Evolutionary conservation across 495 filamentous ascomycete species (phyloP).

Genomic region (Trypethelium eluteriae): DNA sequence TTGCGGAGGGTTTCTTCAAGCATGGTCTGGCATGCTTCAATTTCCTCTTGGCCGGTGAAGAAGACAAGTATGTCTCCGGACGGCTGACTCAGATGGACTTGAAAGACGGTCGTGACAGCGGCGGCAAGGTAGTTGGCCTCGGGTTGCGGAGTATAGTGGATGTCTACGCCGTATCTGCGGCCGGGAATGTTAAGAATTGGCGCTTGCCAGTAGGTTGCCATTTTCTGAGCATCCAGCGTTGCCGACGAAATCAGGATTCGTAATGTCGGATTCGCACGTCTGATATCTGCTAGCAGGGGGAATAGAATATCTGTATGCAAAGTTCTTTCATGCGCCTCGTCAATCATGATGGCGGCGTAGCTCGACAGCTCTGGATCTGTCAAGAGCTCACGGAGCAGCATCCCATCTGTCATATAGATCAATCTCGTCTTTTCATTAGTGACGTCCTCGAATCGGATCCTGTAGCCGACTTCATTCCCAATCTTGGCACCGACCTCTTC

Average conservation of each 20-base stretch:
- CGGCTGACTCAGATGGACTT: slow-evolving; percentile 86
- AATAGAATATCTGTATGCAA: slow-evolving; percentile 87
- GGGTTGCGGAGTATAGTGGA: slow-evolving; percentile 85
- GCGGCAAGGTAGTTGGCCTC: slow-evolving; percentile 93
- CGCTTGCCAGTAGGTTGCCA: slow-evolving; percentile 83
- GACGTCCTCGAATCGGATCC: slow-evolving; percentile 90
- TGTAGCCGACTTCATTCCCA: slow-evolving; percentile 90
- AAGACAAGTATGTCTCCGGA: slow-evolving; percentile 87
- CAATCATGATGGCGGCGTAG: slow-evolving; percentile 93
- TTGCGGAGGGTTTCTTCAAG: slow-evolving; percentile 70
- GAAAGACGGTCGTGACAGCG: slow-evolving; percentile 86
- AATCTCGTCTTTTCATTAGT: slow-evolving; percentile 88
- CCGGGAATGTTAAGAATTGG: slow-evolving; percentile 97
- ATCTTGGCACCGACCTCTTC: slow-evolving; percentile 90
- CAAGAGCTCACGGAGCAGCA: slow-evolving; percentile 86
- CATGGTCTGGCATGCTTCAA: slow-evolving; percentile 69
- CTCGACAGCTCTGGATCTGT: slow-evolving; percentile 76
- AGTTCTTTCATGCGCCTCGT: slow-evolving; percentile 94
- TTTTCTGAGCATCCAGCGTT: slow-evolving; percentile 92
- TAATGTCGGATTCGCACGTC: slow-evolving; percentile 74
- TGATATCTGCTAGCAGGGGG: slow-evolving; percentile 86
- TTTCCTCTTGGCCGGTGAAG: slow-evolving; percentile 88
- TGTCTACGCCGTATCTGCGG: slow-evolving; percentile 80
- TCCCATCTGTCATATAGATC: slow-evolving; percentile 98
- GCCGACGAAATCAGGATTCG: slow-evolving; percentile 92